phyloP scores from a whole-genome alignment of 2,329 filamentous ascomycete species.

The Lasiodiplodia theobromae region DNA sequence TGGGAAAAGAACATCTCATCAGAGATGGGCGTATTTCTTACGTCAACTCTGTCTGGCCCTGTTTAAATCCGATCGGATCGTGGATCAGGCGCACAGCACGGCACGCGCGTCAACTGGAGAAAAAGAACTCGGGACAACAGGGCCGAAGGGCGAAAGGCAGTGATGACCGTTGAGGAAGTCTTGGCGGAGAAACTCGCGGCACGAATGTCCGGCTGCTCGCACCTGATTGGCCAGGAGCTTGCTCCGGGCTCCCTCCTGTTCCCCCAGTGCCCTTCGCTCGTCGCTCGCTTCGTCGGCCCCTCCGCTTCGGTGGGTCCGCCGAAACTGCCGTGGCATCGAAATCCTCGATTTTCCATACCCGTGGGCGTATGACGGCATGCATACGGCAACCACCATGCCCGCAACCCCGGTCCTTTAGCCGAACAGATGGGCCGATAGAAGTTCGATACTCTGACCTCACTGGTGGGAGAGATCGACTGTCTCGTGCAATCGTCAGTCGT shows the following conservation, averaged over 20 bases:
- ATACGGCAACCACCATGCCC: background rate
- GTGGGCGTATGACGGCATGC: conserved; percentile 1
- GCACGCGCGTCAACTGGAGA: background rate
- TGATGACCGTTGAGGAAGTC: conserved; percentile 4
- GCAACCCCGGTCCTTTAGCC: conserved; percentile 9
- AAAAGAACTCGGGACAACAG: background rate
- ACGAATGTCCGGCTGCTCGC: background rate
- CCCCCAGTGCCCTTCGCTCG: background rate
- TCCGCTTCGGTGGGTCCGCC: conserved; percentile 13
- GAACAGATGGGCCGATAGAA: conserved; percentile 21
- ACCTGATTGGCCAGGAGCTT: conserved; percentile 16
- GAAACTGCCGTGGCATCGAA: conserved; percentile 20
- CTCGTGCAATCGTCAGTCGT: conserved; percentile 3
- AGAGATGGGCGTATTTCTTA: conserved; percentile 7
- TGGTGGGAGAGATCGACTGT: background rate
- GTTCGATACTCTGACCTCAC: background rate
- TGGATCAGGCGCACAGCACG: conserved; percentile 2
- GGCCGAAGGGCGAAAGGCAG: background rate
- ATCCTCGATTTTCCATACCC: background rate
- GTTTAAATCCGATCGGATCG: conserved; percentile 13
- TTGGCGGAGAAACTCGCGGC: conserved; percentile 4
- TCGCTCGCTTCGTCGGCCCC: conserved; percentile 12
- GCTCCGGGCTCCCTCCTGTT: background rate
- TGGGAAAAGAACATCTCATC: background rate
- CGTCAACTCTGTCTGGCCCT: conserved; percentile 1